phyloP scores from a whole-genome alignment of 345 rosid species.

The Eucalyptus shirleyi region DNA sequence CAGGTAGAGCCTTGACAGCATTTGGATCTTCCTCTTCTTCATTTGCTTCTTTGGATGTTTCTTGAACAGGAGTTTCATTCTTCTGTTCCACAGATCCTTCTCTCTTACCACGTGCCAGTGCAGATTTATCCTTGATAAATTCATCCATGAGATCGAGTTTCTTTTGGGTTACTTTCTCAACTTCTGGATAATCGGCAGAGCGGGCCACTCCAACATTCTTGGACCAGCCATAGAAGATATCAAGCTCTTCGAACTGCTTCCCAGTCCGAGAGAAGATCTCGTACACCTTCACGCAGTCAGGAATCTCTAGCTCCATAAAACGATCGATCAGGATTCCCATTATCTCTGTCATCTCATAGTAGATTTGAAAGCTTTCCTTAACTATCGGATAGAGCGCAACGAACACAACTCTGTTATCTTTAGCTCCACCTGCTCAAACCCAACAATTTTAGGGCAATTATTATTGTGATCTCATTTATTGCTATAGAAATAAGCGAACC shows the following conservation, averaged over 20 bases:
- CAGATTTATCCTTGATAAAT: conserved; percentile 69
- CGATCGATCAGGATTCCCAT: conserved; percentile 72
- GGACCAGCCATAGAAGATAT: conserved; percentile 64
- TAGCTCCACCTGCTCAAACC: conserved; percentile 30
- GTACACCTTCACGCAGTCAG: conserved; percentile 69
- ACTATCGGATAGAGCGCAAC: conserved; percentile 64
- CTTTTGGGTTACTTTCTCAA: conserved; percentile 76
- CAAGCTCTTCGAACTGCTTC: conserved; percentile 80
- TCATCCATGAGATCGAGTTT: conserved; percentile 76
- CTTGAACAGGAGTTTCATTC: background rate
- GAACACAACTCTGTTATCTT: conserved; percentile 54
- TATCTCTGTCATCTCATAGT: conserved; percentile 74
- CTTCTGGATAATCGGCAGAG: conserved; percentile 89
- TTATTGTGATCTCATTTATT: background rate
- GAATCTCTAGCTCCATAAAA: conserved; percentile 80
- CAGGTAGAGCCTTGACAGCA: conserved; percentile 74
- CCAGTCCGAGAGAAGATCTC: conserved; percentile 64
- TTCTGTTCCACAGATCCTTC: background rate
- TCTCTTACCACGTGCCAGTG: conserved; percentile 12
- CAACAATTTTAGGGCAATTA: background rate
- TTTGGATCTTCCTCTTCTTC: conserved; percentile 35
- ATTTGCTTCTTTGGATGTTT: background rate
- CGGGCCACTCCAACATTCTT: conserved; percentile 72
- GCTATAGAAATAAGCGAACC: background rate
- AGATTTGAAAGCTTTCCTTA: conserved; percentile 77